Evolutionary conservation across 139 green algal genomes (phyloP), one percentile per base, ranked within the genome.

Genomic region (Klebsormidium nitens): DNA sequence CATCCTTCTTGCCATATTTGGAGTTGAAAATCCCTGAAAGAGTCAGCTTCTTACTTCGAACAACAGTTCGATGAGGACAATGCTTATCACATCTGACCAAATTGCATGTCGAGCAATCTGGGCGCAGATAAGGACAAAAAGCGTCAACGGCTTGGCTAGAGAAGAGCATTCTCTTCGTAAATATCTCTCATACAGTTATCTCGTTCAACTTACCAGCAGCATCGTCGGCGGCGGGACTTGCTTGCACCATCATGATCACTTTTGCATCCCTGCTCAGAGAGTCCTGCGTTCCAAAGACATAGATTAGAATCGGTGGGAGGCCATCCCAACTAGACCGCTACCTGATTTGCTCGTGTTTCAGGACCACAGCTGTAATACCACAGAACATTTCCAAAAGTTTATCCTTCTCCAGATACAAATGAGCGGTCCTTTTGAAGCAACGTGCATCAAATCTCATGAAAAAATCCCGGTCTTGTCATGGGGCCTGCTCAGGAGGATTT

Each of bases 181-280:
- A n/a, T n/a, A n/a, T n/a, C n/a, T n/a, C n/a, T n/a, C n/a, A n/a
- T n/a, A n/a, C n/a, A n/a, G n/a, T n/a, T n/a, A n/a, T n/a, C n/a
- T n/a, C n/a, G n/a, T n/a, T n/a, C n/a, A n/a, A n/a, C n/a, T n/a
- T n/a, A n/a, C n/a, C n/a, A n/a, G n/a, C n/a, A n/a, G n/a, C n/a
- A n/a, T 82, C 87, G 50, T 88, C 80, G 5, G 31, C 28, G 5
- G 60, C 48, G 2, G 77, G 70, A 2, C n/a, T 59, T 1, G 79
- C 65, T 35, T 83, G 71, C 3, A 76, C 71, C 2, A 83, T 5
- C 75, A 82, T 82, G 32, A 82, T 32, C 2, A 61, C 66, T 48
- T 82, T 82, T 1, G 32, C 60, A 14, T 82, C 48, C 36, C 68
- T 61, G 0, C 75, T 66, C 2, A 82, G 39, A 2, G 40, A 75